Evolutionary conservation across 257 asterid species (phyloP).

Genomic region (Pogostemon cablin): DNA sequence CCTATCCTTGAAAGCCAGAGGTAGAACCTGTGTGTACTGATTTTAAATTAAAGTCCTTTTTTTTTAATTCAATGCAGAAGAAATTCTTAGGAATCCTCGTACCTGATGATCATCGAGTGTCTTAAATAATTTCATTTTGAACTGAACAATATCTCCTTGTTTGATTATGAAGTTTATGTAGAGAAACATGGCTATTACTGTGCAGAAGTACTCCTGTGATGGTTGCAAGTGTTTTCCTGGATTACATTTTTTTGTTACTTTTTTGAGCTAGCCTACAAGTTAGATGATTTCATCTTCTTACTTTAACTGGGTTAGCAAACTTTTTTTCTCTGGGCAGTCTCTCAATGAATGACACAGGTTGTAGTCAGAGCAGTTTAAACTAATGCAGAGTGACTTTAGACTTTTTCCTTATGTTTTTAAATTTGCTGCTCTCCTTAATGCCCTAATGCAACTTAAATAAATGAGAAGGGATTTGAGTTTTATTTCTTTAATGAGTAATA

Average conservation of each 20-base stretch:
- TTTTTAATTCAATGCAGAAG: neutral
- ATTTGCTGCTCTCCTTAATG: no score
- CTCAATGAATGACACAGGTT: neutral
- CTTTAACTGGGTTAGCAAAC: neutral
- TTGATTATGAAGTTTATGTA: constrained; percentile 14
- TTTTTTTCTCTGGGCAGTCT: neutral
- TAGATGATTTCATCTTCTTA: no score
- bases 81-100: neutral
- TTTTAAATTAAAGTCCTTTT: neutral
- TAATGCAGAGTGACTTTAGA: no score
- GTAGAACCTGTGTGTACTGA: constrained; percentile 37
- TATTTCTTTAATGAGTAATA: no score
- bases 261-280: no score
- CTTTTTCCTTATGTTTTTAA: no score
- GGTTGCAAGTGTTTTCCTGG: no score
- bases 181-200: neutral
- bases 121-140: neutral
- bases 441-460: no score
- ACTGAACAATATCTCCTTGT: neutral
- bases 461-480: no score
- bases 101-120: constrained; percentile 1
- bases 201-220: neutral
- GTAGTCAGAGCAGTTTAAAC: no score
- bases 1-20: constrained; percentile 87
- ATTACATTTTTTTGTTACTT: no score